These are phyloP conservation scores for Schizophyllum commune DNA, from an alignment of 1,284 basidiomycete species.

Conservation along the genomic window DNA sequence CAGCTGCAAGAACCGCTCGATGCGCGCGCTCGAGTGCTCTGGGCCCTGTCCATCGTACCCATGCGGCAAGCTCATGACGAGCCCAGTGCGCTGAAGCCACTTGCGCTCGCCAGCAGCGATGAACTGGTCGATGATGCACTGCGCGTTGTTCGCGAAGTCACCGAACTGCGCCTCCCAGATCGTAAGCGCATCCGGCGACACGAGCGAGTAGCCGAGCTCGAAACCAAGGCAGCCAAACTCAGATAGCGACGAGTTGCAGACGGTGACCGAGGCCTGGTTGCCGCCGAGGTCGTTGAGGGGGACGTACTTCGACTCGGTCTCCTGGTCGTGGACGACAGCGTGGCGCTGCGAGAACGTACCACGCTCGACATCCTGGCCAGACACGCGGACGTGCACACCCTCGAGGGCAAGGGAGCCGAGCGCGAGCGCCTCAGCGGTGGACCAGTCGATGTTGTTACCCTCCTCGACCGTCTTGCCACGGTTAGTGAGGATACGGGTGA, in stretches of 20 bases:
- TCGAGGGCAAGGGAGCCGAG: slow-evolving; percentile 92
- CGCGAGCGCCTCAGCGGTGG: slow-evolving; percentile 97
- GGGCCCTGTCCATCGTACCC: slow-evolving; percentile 99
- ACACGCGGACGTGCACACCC: slow-evolving; percentile 91
- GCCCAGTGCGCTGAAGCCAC: slow-evolving; percentile 93
- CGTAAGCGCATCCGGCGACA: slow-evolving; percentile 89
- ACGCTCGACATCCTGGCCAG: slow-evolving; percentile 98
- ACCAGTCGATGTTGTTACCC: slow-evolving; percentile 94
- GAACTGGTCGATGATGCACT: slow-evolving; percentile 99
- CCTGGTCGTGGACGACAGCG: slow-evolving; percentile 94
- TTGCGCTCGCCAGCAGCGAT: slow-evolving; percentile 97
- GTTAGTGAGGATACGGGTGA: slow-evolving; percentile 84
- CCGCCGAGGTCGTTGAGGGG: slow-evolving; percentile 85
- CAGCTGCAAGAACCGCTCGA: slow-evolving; percentile 96
- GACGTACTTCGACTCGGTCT: slow-evolving; percentile 84
- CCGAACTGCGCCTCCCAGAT: slow-evolving; percentile 99
- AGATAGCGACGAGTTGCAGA: slow-evolving; percentile 97
- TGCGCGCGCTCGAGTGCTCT: slow-evolving; percentile 93
- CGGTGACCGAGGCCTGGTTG: slow-evolving; percentile 86
- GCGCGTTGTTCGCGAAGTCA: slow-evolving; percentile 96
- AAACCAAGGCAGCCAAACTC: slow-evolving; percentile 96
- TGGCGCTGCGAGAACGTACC: slow-evolving; percentile 99
- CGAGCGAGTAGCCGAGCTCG: slow-evolving; percentile 97
- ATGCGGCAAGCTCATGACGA: slow-evolving; percentile 91
- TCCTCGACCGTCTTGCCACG: slow-evolving; percentile 90